Evolutionary conservation across 2,329 filamentous ascomycete genomes (phyloP).

Genomic region (Fusarium continuum): DNA sequence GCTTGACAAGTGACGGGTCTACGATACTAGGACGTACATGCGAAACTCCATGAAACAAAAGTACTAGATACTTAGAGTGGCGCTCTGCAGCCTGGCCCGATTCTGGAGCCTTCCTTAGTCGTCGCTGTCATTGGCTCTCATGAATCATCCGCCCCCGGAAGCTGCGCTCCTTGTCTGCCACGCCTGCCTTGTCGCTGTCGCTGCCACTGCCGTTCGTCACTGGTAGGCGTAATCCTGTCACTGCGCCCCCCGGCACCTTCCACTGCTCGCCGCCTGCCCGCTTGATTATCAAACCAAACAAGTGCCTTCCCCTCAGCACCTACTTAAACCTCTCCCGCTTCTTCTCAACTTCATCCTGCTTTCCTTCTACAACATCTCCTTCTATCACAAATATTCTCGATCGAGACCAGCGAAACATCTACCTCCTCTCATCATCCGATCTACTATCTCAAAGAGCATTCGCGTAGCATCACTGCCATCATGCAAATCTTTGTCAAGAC

Average conservation of each 20-base stretch:
- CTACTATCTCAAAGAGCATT: slow-evolving; percentile 38
- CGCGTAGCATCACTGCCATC: slow-evolving; percentile 53
- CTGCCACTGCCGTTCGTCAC: slow-evolving; percentile 27
- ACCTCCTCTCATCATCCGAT: slow-evolving; percentile 9
- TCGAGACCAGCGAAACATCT: slow-evolving; percentile 16
- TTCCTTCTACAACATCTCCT: slow-evolving; percentile 28
- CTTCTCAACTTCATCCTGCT: slow-evolving; percentile 22
- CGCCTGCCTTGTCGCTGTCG: slow-evolving; percentile 25
- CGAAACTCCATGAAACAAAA: background rate
- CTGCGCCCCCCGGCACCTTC: slow-evolving; percentile 42
- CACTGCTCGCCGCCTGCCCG: slow-evolving; percentile 37
- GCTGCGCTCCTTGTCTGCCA: slow-evolving; percentile 34
- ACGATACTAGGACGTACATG: slow-evolving; percentile 27
- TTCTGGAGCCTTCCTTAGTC: slow-evolving; percentile 54
- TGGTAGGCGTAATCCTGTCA: slow-evolving; percentile 40
- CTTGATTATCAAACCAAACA: slow-evolving; percentile 39
- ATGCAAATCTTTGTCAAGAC: slow-evolving; percentile 99
- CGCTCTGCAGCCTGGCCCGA: slow-evolving; percentile 35
- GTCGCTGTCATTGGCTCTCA: slow-evolving; percentile 44
- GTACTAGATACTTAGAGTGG: slow-evolving; percentile 41
- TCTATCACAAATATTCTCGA: slow-evolving; percentile 8
- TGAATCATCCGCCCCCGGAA: slow-evolving; percentile 49
- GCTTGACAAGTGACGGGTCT: slow-evolving; percentile 23
- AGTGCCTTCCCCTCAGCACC: slow-evolving; percentile 28
- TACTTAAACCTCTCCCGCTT: slow-evolving; percentile 48